These are phyloP conservation scores for Adansonia digitata DNA, from an alignment of 345 rosid species.

Conservation along the genomic window DNA sequence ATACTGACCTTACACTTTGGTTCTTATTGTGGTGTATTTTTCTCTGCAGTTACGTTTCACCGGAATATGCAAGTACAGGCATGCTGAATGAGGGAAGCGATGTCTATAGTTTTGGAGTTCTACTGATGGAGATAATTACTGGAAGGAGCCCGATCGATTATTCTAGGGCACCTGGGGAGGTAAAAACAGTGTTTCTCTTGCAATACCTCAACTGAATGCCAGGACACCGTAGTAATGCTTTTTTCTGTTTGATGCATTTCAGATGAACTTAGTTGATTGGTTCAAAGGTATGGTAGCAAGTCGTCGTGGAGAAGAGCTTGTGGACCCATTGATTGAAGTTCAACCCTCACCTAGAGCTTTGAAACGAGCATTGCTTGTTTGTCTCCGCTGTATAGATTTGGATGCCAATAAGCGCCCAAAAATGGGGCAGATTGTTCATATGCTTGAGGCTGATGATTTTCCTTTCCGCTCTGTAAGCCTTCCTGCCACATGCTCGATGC, in stretches of 20 bases:
- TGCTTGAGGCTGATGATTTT: conserved; percentile 96
- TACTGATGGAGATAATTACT: conserved; percentile 92
- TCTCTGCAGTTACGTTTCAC: conserved; percentile 74
- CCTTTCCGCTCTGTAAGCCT: conserved; percentile 74
- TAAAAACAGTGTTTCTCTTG: conserved; percentile 15
- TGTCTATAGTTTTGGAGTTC: conserved; percentile 87
- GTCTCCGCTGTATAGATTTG: conserved; percentile 90
- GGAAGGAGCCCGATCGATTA: conserved; percentile 90
- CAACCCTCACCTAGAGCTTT: conserved; percentile 65
- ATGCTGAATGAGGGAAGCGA: conserved; percentile 96
- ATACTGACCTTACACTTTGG: background rate
- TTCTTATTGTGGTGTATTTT: background rate
- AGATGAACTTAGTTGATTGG: conserved; percentile 98
- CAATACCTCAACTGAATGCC: background rate
- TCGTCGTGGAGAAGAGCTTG: conserved; percentile 73
- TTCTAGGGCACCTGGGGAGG: conserved; percentile 90
- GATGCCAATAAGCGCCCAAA: conserved; percentile 80
- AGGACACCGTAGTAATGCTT: background rate
- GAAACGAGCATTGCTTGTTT: conserved; percentile 71
- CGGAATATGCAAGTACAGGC: conserved; percentile 93
- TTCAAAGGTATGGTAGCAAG: conserved; percentile 92
- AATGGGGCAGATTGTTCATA: conserved; percentile 95
- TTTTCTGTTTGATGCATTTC: conserved; percentile 17
- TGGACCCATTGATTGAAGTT: conserved; percentile 68
- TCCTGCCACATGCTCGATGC: background rate